Evolutionary conservation across 1,284 basidiomycete species (phyloP).

Genomic region (Entoloma clypeatum): DNA sequence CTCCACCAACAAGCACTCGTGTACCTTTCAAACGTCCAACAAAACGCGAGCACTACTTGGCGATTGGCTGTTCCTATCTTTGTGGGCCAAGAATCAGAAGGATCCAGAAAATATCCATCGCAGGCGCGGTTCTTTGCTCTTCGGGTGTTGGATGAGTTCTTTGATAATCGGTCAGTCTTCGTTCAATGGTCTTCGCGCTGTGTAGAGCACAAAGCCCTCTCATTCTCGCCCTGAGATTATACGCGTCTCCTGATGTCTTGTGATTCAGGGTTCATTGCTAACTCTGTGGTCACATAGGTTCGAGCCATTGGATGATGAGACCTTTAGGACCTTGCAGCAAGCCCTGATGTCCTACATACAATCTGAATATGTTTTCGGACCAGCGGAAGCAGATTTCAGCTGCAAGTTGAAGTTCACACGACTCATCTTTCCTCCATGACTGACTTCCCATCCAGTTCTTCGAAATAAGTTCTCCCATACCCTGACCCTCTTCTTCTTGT

Average conservation of each 20-base stretch:
- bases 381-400: conserved; percentile 67
- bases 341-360: conserved; percentile 71
- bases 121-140: conserved; percentile 84
- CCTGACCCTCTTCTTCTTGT: conserved; percentile 91
- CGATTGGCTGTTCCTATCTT: conserved; percentile 73
- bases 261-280: conserved; percentile 2
- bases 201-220: too few species aligned
- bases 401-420: conserved; percentile 55
- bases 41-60: conserved; percentile 76
- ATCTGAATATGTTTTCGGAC: conserved; percentile 74
- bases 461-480: conserved; percentile 99
- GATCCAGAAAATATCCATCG: conserved; percentile 61
- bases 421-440: conserved; percentile 14
- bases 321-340: conserved; percentile 68
- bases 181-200: background rate
- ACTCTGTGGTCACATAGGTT: conserved; percentile 42
- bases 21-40: conserved; percentile 76
- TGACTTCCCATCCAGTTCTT: conserved; percentile 51
- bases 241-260: background rate
- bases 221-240: background rate
- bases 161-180: conserved; percentile 72
- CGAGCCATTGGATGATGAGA: conserved; percentile 64
- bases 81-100: conserved; percentile 55
- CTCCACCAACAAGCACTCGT: conserved; percentile 79
- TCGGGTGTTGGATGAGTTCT: conserved; percentile 81